Percentiles rank a stretch among this genome's conserved stretches.
phyloP scores from a whole-genome alignment of 495 filamentous ascomycete genomes.

The Platismatia glauca region DNA sequence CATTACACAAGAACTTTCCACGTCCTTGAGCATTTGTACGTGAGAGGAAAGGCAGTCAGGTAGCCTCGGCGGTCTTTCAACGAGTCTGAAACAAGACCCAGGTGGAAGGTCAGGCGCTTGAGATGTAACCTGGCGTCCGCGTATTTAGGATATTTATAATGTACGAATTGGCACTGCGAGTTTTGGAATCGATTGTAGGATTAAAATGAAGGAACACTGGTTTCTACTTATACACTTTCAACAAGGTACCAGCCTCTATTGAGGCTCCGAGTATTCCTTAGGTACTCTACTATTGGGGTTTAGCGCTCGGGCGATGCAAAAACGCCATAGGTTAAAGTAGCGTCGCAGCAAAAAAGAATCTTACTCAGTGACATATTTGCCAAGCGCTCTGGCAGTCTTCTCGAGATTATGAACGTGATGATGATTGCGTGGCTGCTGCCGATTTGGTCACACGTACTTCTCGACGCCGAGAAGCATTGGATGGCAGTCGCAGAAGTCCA shows the following conservation, averaged over 20 bases:
- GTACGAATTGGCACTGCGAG: background rate
- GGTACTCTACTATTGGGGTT: background rate
- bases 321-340: background rate
- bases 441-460: background rate
- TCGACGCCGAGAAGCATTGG: background rate
- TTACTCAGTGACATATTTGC: background rate
- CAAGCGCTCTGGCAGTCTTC: background rate
- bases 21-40: background rate
- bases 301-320: background rate
- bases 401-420: background rate
- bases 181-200: background rate
- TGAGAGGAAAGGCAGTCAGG: background rate
- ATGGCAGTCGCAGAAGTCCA: background rate
- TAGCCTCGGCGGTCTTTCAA: background rate
- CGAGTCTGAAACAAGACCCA: background rate
- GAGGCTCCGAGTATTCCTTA: background rate
- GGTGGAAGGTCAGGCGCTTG: background rate
- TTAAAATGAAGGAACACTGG: background rate
- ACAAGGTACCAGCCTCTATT: background rate
- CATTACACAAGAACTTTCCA: slow-evolving; percentile 13
- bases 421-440: background rate
- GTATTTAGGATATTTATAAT: background rate
- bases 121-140: background rate
- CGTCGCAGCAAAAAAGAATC: background rate
- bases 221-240: background rate